Evolutionary conservation across 2,329 filamentous ascomycete species (phyloP), one percentile per base, ranked within the genome.

Genomic region (Aspergillus melleus): DNA sequence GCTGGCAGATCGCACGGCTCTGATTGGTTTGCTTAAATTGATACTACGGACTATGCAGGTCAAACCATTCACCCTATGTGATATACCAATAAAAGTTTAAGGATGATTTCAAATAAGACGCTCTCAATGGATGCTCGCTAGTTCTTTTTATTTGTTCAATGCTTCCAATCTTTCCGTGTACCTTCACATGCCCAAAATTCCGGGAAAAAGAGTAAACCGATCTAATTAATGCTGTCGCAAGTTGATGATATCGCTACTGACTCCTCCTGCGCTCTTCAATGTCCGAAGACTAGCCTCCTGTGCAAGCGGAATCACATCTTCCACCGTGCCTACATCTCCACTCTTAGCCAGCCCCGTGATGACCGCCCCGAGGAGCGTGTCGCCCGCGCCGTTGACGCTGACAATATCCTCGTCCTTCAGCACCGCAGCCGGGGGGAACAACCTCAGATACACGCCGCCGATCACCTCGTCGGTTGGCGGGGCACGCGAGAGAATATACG

Each of bases 371-470:
- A 96, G 81, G 73, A 98, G 93, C 0, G 95, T 97, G 76, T 99
- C 95, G 0, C 95, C 95, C 2, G 92, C 92, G 0, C 94, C 95
- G 73, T 98, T 98, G 10, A 98, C 94, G 51, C 92, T 96, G 1
- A 94, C 87, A 1, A 96, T 82, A 26, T 95, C 86, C 20, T 84
- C 77, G 0, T 79, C 75, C 2, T 67, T 60, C 6, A 96, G 82
- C 16, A 80, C 77, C 71, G 90, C 87, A 0, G 84, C 85, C 0
- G 90, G 81, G 0, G 90, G 86, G 72, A 91, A 90, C 79, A 88
- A 72, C 6, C 87, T 77, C 88, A 97, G 92, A 70, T 97, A 97
- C 2, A 97, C 83, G 0, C 93, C 94, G 0, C 92, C 91, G 2
- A 92, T 87, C 0, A 88, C 80, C 8, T 65, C 66, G 30, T 85